Base-by-base conservation (phyloP, 345 rosid species). In the Eucalyptus regnans region DNA sequence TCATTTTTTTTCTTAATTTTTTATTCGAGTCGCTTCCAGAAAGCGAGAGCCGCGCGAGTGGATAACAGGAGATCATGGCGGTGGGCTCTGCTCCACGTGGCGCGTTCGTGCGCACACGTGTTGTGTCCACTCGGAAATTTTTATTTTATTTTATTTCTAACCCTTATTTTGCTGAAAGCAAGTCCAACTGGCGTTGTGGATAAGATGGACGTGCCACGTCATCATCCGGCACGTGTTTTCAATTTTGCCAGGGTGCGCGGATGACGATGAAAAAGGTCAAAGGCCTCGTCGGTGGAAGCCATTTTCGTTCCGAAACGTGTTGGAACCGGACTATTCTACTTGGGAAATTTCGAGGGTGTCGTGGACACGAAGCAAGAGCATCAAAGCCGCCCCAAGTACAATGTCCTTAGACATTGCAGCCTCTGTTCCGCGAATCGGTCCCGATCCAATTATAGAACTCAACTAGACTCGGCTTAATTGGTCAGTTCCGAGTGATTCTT, bases 121-220 rank as follows among this genome's bases (percentile, higher is more conserved):
- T 76, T 20, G 48, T 20, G 22, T 20, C 84, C 84, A 41, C 48
- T 76, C 29, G 8, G 15, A 5, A 8, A 1, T 33, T 18, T 18
- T 18, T 3, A 5, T 8, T 5, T 15, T 9, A 4, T 16, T 4
- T 31, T 68, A 16, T 29, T 64, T 31, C 17, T 9, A 12, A 56
- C 29, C 29, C 22, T 37, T 17, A 10, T 76, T 76, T 37, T 43
- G 83, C 27, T 20, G 29, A 41, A 41, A 41, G 83, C 83, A 20
- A 76, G 48, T 6, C 66, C 43, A 11, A 54, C 86, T 50, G 27
- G 50, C 3, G 88, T 50, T 80, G 79, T 60, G 90, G 90, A 90
- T 86, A 90, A 88, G 91, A 50, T 10, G 86, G 18, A 88, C 5
- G 41, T 50, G 90, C 87, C 91, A 81, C 79, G 66, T 88, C 88